phyloP scores from a whole-genome alignment of 495 filamentous ascomycete species.

The Neurospora sp. region DNA sequence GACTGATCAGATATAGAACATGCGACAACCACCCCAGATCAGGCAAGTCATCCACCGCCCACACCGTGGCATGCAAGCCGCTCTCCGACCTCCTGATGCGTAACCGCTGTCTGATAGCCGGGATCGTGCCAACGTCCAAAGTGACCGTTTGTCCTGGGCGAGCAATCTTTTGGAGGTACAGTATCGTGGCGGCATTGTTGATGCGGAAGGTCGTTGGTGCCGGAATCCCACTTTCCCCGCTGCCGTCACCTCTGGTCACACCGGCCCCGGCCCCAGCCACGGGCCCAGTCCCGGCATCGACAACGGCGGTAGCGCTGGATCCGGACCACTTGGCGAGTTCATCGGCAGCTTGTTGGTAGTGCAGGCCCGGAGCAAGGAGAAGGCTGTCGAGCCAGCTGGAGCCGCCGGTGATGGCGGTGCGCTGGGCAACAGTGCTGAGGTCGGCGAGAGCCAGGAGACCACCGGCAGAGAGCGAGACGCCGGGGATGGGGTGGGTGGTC shows the following conservation, averaged over 20 bases:
- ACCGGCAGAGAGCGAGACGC: constrained; percentile 34
- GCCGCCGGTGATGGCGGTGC: constrained; percentile 45
- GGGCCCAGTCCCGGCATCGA: constrained; percentile 14
- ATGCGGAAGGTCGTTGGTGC: constrained; percentile 30
- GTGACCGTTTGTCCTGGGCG: constrained; percentile 33
- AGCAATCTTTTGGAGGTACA: constrained; percentile 39
- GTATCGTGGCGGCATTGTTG: constrained; percentile 43
- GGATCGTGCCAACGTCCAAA: constrained; percentile 30
- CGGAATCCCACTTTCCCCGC: background rate
- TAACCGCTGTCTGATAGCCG: constrained; percentile 7
- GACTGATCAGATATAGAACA: constrained; percentile 34
- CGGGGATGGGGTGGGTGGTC: constrained; percentile 24
- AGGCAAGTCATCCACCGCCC: constrained; percentile 15
- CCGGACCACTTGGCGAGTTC: constrained; percentile 20
- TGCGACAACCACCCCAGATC: constrained; percentile 30
- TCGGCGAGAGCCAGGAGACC: constrained; percentile 48
- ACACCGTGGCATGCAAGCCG: constrained; percentile 22
- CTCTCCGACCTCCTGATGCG: constrained; percentile 7
- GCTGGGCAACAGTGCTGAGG: constrained; percentile 39
- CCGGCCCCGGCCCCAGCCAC: constrained; percentile 11
- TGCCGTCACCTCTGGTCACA: constrained; percentile 9
- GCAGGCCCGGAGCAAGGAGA: constrained; percentile 47
- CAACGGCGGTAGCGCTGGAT: constrained; percentile 10
- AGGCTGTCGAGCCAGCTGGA: constrained; percentile 42
- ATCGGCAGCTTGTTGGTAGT: constrained; percentile 49